Evolutionary conservation across 345 rosid genomes (phyloP).

Genomic region (Aethionema arabicum): DNA sequence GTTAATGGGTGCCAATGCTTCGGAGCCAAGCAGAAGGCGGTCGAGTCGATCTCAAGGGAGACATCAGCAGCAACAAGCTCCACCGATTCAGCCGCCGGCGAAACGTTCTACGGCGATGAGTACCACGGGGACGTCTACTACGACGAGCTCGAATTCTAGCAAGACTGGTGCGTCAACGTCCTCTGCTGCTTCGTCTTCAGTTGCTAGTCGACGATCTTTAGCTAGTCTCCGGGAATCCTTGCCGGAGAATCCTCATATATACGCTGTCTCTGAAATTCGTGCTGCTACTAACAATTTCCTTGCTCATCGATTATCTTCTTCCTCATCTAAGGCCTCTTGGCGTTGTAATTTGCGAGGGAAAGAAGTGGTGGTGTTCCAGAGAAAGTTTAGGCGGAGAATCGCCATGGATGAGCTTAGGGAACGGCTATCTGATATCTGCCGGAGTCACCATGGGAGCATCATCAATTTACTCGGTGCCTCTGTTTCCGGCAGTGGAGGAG

Average conservation of each 20-base stretch:
- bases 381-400: slow-evolving; percentile 63
- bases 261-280: slow-evolving; percentile 76
- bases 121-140: slow-evolving; percentile 1
- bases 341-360: slow-evolving; percentile 64
- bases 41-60: slow-evolving; percentile 35
- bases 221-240: slow-evolving; percentile 64
- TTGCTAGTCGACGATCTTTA: slow-evolving; percentile 49
- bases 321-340: slow-evolving; percentile 73
- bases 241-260: slow-evolving; percentile 72
- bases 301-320: slow-evolving; percentile 53
- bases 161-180: slow-evolving; percentile 35
- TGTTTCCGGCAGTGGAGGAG: slow-evolving; percentile 39
- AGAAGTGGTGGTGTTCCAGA: slow-evolving; percentile 65
- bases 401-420: slow-evolving; percentile 43
- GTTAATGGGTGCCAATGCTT: slow-evolving; percentile 54
- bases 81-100: slow-evolving; percentile 7
- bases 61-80: slow-evolving; percentile 23
- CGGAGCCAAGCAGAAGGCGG: slow-evolving; percentile 41
- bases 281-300: slow-evolving; percentile 90
- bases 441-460: slow-evolving; percentile 75
- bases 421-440: slow-evolving; percentile 54
- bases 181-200: slow-evolving; percentile 29
- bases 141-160: slow-evolving; percentile 26
- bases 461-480: slow-evolving; percentile 70
- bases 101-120: slow-evolving; percentile 17